A percentile compares a stretch with the other conserved stretches of the same genome.
These are phyloP conservation scores for Choiromyces venosus DNA, from an alignment of 495 filamentous ascomycete genomes.

Conservation along the genomic window DNA sequence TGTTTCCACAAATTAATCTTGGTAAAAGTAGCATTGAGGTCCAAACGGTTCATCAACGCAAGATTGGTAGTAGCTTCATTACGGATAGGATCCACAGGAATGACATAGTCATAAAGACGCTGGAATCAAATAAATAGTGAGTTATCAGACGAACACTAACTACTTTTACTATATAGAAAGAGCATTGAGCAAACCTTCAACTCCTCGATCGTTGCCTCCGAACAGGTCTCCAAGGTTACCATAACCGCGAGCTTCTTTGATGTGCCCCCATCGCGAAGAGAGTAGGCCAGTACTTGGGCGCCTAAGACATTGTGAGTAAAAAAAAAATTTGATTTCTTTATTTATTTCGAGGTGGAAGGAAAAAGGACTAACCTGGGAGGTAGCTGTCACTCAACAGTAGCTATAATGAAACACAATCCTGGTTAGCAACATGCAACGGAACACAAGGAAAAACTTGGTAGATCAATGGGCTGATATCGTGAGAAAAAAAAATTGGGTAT, in stretches of 20 bases:
- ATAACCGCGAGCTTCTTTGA: conserved; percentile 78
- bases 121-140: conserved; percentile 42
- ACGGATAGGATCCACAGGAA: conserved; percentile 71
- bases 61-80: conserved; percentile 77
- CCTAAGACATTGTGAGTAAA: conserved; percentile 49
- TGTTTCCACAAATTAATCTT: conserved; percentile 95
- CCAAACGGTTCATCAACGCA: conserved; percentile 81
- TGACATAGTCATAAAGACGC: conserved; percentile 82
- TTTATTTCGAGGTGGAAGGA: conserved; percentile 33
- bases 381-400: conserved; percentile 87
- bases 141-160: conserved; percentile 3
- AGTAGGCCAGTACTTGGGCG: conserved; percentile 89
- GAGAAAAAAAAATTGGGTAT: neutral
- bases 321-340: conserved; percentile 35
- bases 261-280: conserved; percentile 84
- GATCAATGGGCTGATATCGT: conserved; percentile 3
- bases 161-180: neutral
- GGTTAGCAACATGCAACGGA: conserved; percentile 19
- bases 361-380: conserved; percentile 64
- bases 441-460: conserved; percentile 16
- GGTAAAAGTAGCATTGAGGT: conserved; percentile 86
- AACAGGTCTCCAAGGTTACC: conserved; percentile 70
- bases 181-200: conserved; percentile 57
- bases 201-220: conserved; percentile 64
- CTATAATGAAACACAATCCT: conserved; percentile 18